These are phyloP conservation scores for Phytopythium sindhum DNA, from an alignment of 352 stramenopile species.

Conservation along the genomic window DNA sequence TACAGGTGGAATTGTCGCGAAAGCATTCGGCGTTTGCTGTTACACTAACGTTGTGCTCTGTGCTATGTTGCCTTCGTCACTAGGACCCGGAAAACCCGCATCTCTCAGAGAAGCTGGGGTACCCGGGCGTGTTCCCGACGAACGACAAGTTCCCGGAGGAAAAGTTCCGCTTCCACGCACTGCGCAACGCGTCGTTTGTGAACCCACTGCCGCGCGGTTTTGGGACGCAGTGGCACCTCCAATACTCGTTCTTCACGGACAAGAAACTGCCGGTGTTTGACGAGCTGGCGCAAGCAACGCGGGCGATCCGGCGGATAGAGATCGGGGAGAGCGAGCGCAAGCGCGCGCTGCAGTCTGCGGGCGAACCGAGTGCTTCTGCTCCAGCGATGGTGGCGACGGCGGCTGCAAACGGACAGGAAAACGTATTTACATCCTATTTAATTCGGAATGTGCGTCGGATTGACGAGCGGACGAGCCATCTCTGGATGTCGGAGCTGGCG, in stretches of 20 bases:
- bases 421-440: conserved; percentile 75
- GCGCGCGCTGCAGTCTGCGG: neutral
- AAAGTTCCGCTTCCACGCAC: conserved; percentile 73
- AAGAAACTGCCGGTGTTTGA: conserved; percentile 77
- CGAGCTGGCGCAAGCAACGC: conserved; percentile 42
- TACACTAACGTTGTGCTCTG: neutral
- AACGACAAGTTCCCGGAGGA: conserved; percentile 75
- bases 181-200: conserved; percentile 73
- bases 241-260: conserved; percentile 84
- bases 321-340: conserved; percentile 5
- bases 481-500: conserved; percentile 79
- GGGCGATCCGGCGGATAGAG: conserved; percentile 43
- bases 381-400: conserved; percentile 1
- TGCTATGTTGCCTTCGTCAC: too few species aligned
- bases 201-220: conserved; percentile 74
- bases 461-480: conserved; percentile 72
- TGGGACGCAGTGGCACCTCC: conserved; percentile 74
- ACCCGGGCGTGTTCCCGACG: conserved; percentile 72
- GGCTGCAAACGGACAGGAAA: conserved; percentile 29
- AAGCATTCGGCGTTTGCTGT: conserved; percentile 2
- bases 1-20: conserved; percentile 12
- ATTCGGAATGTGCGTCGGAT: conserved; percentile 78
- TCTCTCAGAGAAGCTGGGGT: conserved; percentile 65
- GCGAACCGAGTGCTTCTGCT: neutral
- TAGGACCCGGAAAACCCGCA: conserved; percentile 66